These are phyloP conservation scores for Macadamia tetraphylla DNA, from an alignment of 164 flowering plant genomes.

Conservation along the genomic window DNA sequence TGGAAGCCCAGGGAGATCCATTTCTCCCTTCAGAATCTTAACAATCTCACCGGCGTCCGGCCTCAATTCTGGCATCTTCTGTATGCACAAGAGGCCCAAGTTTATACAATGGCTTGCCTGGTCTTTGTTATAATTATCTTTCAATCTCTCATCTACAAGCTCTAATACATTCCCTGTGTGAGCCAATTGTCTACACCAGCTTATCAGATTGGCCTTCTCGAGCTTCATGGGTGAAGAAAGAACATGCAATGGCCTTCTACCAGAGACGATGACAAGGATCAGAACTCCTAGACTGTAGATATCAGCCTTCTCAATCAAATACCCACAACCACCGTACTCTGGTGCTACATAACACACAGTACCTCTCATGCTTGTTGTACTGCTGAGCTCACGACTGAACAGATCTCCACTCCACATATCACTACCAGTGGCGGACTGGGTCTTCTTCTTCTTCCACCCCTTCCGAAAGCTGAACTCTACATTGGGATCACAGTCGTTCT, in stretches of 20 bases:
- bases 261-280: conserved; percentile 85
- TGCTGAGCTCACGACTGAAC: conserved; percentile 89
- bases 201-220: conserved; percentile 86
- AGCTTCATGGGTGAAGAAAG: conserved; percentile 93
- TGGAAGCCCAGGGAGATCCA: conserved; percentile 67
- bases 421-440: conserved; percentile 41
- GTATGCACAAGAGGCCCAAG: conserved; percentile 79
- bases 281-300: conserved; percentile 91
- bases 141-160: conserved; percentile 72
- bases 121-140: conserved; percentile 51
- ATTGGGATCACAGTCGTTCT: conserved; percentile 22
- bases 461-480: conserved; percentile 77
- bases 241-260: conserved; percentile 89
- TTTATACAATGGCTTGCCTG: conserved; percentile 75
- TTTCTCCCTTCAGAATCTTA: conserved; percentile 78
- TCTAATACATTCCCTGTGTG: conserved; percentile 70
- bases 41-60: conserved; percentile 83
- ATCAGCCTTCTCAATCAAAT: conserved; percentile 89
- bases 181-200: conserved; percentile 88
- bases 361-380: conserved; percentile 99
- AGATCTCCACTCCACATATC: conserved; percentile 94
- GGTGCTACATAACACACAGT: conserved; percentile 96
- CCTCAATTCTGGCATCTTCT: conserved; percentile 83
- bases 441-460: conserved; percentile 55
- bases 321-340: conserved; percentile 82